phyloP scores from a whole-genome alignment of 2,329 filamentous ascomycete species.

The Penicillium sp. region DNA sequence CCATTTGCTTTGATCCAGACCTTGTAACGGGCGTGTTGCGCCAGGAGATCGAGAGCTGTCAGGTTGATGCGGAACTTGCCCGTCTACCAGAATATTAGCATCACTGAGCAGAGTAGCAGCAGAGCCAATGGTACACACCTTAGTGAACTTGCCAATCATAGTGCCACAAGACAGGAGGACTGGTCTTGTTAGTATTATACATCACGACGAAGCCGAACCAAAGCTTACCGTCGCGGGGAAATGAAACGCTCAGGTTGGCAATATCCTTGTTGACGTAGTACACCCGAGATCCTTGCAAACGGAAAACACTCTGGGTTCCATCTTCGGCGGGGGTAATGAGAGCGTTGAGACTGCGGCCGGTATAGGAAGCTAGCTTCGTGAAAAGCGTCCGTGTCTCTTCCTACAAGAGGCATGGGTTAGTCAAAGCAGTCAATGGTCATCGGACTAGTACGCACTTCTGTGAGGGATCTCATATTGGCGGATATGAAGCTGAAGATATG shows the following conservation, averaged over 20 bases:
- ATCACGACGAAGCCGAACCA: too few relatives aligned
- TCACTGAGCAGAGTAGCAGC: not conserved
- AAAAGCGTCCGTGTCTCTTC: slow-evolving; percentile 68
- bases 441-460: slow-evolving; percentile 70
- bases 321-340: slow-evolving; percentile 55
- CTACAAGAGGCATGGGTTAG: not conserved
- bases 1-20: slow-evolving; percentile 96
- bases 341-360: slow-evolving; percentile 49
- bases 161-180: slow-evolving; percentile 71
- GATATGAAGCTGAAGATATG: not conserved
- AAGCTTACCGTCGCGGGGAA: slow-evolving; percentile 60
- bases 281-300: slow-evolving; percentile 75
- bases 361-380: slow-evolving; percentile 91
- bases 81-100: slow-evolving; percentile 52
- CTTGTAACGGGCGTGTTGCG: slow-evolving; percentile 91
- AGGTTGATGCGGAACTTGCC: slow-evolving; percentile 95
- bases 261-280: slow-evolving; percentile 90
- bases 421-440: slow-evolving; percentile 48
- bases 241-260: slow-evolving; percentile 84
- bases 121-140: not conserved
- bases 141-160: slow-evolving; percentile 47
- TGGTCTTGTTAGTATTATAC: too few relatives aligned
- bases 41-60: slow-evolving; percentile 84
- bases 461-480: slow-evolving; percentile 7
- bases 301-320: slow-evolving; percentile 64